Base-by-base conservation (phyloP, 495 filamentous ascomycete genomes). In the Penicillium flavigenum region DNA sequence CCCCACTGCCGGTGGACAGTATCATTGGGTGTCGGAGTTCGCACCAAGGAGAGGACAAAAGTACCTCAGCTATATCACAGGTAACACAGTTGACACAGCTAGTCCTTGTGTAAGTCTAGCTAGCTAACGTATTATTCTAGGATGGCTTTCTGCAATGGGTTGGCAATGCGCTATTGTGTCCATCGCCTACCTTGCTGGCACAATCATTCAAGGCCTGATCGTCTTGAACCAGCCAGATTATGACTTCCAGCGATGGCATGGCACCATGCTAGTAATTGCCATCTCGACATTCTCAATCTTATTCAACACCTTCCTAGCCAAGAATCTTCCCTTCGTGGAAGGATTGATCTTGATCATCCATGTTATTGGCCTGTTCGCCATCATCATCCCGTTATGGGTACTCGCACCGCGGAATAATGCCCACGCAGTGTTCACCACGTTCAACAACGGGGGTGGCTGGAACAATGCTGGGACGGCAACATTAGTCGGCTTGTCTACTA, bases 1-100 rank as follows among this genome's bases (percentile, higher is more conserved):
- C 19, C 76, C 77, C 19, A 79, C 76, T 42, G 72, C 76, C 19
- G 78, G 79, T 44, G 78, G 79, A 20, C 79, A 82, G 54, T 82
- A 82, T 51, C 79, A 82, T 56, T 86, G 83, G 83, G 80, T 85
- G 7, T 84, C 77, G 5, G 82, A 84, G 56, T 80, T 85, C 58
- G 78, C 83, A 11, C 82, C 83, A 17, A 65, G 60, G 5, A 71
- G 64, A n/a, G 76, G 64, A 39, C 82, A 83, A 54, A 83, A 81
- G 51, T 82, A 82, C 41, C 67, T 85, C 10, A 83, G 83, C 60
- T 87, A 85, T 62, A 74, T 84, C 34, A 81, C 81, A 46, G 82
- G 82, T 75, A 70, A 41, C 9, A 46, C 27, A 20, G 16, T 10
- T 29, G 17, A 20, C 26, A 46, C 22, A 20, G 16, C 16, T 29